phyloP scores from a whole-genome alignment of 2,329 filamentous ascomycete genomes.

The Pseudomassariella vexata region DNA sequence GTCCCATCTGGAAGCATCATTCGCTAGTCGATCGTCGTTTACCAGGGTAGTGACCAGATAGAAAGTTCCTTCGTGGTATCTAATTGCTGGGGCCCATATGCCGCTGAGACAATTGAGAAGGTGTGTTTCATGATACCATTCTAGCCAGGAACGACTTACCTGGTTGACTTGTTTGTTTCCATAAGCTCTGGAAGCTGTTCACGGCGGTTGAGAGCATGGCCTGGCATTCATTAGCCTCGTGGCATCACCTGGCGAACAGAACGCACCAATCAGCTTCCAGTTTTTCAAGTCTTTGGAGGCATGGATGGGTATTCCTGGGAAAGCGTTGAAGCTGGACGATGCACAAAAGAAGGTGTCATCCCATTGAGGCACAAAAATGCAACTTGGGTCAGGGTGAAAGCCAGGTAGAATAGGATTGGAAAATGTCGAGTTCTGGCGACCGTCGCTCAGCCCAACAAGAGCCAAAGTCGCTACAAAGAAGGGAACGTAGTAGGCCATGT shows the following conservation, averaged over 20 bases:
- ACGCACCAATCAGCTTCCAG: constrained; percentile 27
- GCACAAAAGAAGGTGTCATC: constrained; percentile 36
- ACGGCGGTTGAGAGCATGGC: constrained; percentile 19
- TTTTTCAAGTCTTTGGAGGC: constrained; percentile 35
- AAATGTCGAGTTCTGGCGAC: constrained; percentile 22
- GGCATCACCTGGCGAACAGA: background rate
- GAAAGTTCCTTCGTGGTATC: constrained; percentile 35
- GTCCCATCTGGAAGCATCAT: constrained; percentile 26
- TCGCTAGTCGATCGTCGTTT: constrained; percentile 22
- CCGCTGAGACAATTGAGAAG: constrained; percentile 19
- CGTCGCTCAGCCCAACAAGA: too few species aligned
- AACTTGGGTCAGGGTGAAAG: constrained; percentile 38
- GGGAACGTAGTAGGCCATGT: too few species aligned
- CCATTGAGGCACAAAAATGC: constrained; percentile 31
- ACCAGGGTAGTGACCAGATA: constrained; percentile 38
- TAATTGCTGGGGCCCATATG: constrained; percentile 42
- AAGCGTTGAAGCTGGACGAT: constrained; percentile 36
- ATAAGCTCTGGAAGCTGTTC: constrained; percentile 20
- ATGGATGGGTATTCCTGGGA: constrained; percentile 38
- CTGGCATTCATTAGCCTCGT: constrained; percentile 8
- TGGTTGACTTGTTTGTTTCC: constrained; percentile 22
- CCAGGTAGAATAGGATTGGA: constrained; percentile 39
- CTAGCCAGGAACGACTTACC: too few species aligned
- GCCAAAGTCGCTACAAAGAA: too few species aligned
- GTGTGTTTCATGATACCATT: too few species aligned